Evolutionary conservation across 371 early-diverging fungal genomes (phyloP), one percentile per base, ranked within the genome.

Genomic region (Mycotypha africana): DNA sequence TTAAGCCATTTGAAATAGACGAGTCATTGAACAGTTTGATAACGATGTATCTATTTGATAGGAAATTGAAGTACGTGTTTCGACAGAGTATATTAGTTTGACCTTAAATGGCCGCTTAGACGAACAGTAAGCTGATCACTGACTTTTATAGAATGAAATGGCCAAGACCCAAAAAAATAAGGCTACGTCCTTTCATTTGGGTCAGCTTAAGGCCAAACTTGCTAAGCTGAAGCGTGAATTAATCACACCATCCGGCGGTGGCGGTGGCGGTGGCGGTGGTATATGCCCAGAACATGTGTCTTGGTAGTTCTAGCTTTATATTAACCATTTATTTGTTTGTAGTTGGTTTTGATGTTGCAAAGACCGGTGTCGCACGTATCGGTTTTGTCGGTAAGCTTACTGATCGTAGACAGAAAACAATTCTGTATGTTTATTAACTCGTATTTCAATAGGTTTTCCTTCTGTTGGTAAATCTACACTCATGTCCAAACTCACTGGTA

Each of bases 151-250:
- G 75, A 57, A 49, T 56, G 85, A 85, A 65, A 85, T 85, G 71
- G 78, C 85, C 57, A 66, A 73, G 53, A 85, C 85, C 51, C 85
- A 85, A 68, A 85, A 85, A 71, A 85, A 85, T 60, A 85, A 85
- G 80, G 93, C 99, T 34, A 99, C 99, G 45, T 91, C 93, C 51
- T 89, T 88, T 65, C 99, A 99, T 68, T 74, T 99, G 68, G 99
- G 99, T 74, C 85, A 95, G 44, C 79, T 99, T 52, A 99, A 97
- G 68, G 96, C 97, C 51, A 99, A 98, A 73, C 79, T 99, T 47
- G 99, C 99, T 47, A 98, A 98, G 72, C 70, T 88, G 42, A 81
- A 76, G 53, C 85, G 96, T 74, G 99, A 99, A 72, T 82, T 99
- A 34, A 67, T 99, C 31, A 89, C 89, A 17, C 95, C 96, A 2